phyloP scores from a whole-genome alignment of 2,329 filamentous ascomycete genomes.

The Fusarium subtropicale region DNA sequence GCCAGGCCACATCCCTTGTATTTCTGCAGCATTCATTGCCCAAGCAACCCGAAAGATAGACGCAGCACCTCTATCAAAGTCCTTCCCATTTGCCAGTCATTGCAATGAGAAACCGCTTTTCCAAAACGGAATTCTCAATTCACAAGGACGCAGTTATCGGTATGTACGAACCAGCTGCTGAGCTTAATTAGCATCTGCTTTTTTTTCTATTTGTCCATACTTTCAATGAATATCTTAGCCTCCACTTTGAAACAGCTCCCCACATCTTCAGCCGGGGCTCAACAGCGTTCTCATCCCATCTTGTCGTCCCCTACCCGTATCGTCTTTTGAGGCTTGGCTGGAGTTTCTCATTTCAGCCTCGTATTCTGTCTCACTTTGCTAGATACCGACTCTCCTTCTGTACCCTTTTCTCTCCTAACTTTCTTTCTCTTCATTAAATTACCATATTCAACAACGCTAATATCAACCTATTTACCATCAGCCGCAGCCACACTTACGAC shows the following conservation, averaged over 20 bases:
- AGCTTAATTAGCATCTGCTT: background rate
- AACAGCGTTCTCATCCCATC: constrained; percentile 33
- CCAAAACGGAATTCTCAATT: constrained; percentile 52
- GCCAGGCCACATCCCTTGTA: constrained; percentile 1
- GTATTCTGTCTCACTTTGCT: constrained; percentile 1
- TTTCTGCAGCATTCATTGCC: constrained; percentile 16
- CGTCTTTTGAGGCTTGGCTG: constrained; percentile 7
- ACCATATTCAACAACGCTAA: constrained; percentile 27
- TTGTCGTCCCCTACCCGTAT: constrained; percentile 1
- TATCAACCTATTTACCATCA: constrained; percentile 31
- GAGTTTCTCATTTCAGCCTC: constrained; percentile 36
- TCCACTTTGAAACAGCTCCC: constrained; percentile 43
- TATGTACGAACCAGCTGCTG: constrained; percentile 25
- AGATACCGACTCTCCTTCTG: background rate
- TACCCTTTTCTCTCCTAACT: constrained; percentile 6
- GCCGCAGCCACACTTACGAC: constrained; percentile 35
- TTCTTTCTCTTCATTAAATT: background rate
- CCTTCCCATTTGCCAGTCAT: background rate
- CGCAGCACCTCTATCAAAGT: background rate
- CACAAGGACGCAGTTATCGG: constrained; percentile 49
- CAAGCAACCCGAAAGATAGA: constrained; percentile 23
- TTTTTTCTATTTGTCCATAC: constrained; percentile 17
- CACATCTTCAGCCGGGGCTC: constrained; percentile 39
- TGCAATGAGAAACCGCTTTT: constrained; percentile 51
- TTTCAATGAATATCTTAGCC: constrained; percentile 28